Evolutionary conservation across 2,329 filamentous ascomycete species (phyloP).

Genomic region (Colletotrichum limetticola): DNA sequence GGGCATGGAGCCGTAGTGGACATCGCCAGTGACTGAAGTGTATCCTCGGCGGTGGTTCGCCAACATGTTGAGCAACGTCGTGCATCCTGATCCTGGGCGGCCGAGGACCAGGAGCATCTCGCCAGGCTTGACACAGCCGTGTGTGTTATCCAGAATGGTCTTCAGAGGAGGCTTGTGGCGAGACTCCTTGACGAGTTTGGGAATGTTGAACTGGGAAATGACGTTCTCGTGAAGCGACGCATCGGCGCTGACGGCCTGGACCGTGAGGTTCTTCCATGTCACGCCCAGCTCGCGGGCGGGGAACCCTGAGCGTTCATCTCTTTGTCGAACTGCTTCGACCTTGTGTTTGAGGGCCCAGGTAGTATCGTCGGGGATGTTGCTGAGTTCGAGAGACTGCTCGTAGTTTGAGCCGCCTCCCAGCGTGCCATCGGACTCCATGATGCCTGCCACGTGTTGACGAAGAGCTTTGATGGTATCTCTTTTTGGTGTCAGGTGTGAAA

Average conservation of each 20-base stretch:
- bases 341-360: slow-evolving; percentile 60
- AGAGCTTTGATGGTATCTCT: background rate
- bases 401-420: slow-evolving; percentile 26
- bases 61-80: slow-evolving; percentile 76
- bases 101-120: slow-evolving; percentile 79
- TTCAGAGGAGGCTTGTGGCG: slow-evolving; percentile 67
- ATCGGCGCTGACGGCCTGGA: slow-evolving; percentile 69
- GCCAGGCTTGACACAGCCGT: slow-evolving; percentile 77
- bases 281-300: slow-evolving; percentile 67
- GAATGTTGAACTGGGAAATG: slow-evolving; percentile 67
- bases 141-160: slow-evolving; percentile 72
- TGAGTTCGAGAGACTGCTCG: slow-evolving; percentile 28
- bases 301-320: slow-evolving; percentile 56
- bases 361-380: background rate
- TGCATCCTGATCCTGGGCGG: slow-evolving; percentile 76
- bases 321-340: slow-evolving; percentile 54
- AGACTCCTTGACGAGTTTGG: slow-evolving; percentile 62
- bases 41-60: slow-evolving; percentile 73
- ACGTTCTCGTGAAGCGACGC: slow-evolving; percentile 75
- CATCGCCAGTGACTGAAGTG: slow-evolving; percentile 65
- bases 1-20: slow-evolving; percentile 64
- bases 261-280: slow-evolving; percentile 72
- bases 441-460: slow-evolving; percentile 11
- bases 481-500: slow-evolving; percentile 6
- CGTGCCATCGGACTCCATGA: slow-evolving; percentile 35